Conservation (phyloP, 805 yeast genomes). For the Yamadazyma ubonensis region DNA sequence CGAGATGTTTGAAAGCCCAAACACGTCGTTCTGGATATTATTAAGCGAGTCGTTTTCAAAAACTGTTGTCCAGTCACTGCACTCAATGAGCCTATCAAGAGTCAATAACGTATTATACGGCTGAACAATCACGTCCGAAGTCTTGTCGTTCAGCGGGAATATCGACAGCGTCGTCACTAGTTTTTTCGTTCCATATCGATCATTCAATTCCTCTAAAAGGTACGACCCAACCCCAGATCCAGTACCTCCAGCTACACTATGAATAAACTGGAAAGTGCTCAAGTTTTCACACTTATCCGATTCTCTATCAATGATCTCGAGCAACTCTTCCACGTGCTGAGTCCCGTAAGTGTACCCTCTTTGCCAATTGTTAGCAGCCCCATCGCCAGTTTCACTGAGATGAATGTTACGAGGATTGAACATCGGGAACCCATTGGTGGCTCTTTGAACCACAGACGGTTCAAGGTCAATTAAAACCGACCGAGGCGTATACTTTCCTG, state of each 20-base stretch:
- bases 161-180: constrained; percentile 81
- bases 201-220: constrained; percentile 73
- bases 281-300: constrained; percentile 85
- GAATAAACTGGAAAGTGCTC: constrained; percentile 87
- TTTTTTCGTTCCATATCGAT: constrained; percentile 76
- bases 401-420: constrained; percentile 84
- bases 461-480: constrained; percentile 84
- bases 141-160: constrained; percentile 73
- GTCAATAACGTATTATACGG: constrained; percentile 91
- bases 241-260: constrained; percentile 98
- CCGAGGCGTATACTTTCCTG: constrained; percentile 81
- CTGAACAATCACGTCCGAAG: constrained; percentile 96
- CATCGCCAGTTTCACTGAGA: constrained; percentile 76
- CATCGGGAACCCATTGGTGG: constrained; percentile 53
- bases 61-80: constrained; percentile 84
- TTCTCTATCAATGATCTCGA: constrained; percentile 85
- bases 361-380: constrained; percentile 97
- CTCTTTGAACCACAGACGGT: constrained; percentile 78
- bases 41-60: constrained; percentile 87
- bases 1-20: constrained; percentile 17
- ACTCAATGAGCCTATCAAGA: constrained; percentile 74
- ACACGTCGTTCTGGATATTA: constrained; percentile 58
- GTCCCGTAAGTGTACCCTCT: constrained; percentile 81
- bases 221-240: constrained; percentile 95
- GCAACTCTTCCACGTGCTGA: constrained; percentile 63